Evolutionary conservation across 257 asterid species (phyloP).

Genomic region (Paraleonurus japonicus): DNA sequence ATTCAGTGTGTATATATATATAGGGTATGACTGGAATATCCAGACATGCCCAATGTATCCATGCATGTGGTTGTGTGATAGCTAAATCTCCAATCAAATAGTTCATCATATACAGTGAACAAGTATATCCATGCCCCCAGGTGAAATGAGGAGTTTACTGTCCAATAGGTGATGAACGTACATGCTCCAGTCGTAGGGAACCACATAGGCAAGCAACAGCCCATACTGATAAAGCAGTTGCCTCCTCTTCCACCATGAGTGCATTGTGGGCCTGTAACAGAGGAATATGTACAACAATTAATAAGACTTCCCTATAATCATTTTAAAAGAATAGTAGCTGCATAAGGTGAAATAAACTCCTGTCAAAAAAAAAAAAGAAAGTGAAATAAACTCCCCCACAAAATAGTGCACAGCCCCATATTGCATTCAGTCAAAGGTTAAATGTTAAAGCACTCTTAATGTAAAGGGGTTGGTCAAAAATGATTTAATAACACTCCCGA

Average conservation of each 20-base stretch:
- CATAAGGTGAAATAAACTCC: not conserved
- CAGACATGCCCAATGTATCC: too few species aligned
- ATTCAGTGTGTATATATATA: slow-evolving; percentile 2
- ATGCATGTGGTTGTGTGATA: not conserved
- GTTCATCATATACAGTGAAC: not conserved
- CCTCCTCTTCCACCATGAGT: slow-evolving; percentile 96
- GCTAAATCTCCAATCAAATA: slow-evolving; percentile 7
- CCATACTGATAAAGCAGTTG: slow-evolving; percentile 93
- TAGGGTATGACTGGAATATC: not conserved
- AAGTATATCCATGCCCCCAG: slow-evolving; percentile 1
- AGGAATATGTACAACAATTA: not conserved
- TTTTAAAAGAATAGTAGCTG: slow-evolving; percentile 1
- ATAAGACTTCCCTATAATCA: not conserved
- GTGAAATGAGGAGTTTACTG: not conserved
- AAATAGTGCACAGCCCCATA: not conserved
- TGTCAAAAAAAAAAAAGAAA: too few species aligned
- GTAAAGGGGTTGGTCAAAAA: not conserved
- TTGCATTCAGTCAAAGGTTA: not conserved
- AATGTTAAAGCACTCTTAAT: slow-evolving; percentile 1
- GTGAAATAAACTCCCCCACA: not conserved
- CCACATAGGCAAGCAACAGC: slow-evolving; percentile 97
- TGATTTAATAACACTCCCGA: not conserved
- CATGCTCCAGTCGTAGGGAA: slow-evolving; percentile 91
- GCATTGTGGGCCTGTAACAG: slow-evolving; percentile 69
- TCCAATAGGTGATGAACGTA: slow-evolving; percentile 36